Evolutionary conservation across 495 filamentous ascomycete genomes (phyloP).

Genomic region (Jackrogersella minutella): DNA sequence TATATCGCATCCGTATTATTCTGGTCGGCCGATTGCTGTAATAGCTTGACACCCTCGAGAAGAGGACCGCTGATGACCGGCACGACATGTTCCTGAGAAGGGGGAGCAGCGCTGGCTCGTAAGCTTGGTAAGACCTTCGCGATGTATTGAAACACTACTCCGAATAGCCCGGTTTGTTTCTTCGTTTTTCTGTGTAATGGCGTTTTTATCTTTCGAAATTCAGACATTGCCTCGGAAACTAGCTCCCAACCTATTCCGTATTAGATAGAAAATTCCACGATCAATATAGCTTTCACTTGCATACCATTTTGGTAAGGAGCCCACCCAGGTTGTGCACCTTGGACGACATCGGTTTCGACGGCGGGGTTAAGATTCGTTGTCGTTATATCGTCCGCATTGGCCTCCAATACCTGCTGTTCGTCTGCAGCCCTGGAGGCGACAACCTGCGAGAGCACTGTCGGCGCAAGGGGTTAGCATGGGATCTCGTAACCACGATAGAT

Average conservation of each 20-base stretch:
- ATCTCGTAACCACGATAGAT: constrained; percentile 13
- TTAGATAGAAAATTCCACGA: constrained; percentile 27
- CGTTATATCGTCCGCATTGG: constrained; percentile 36
- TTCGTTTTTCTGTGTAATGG: constrained; percentile 46
- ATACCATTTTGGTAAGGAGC: constrained; percentile 46
- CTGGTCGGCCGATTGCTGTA: constrained; percentile 76
- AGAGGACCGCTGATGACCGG: constrained; percentile 49
- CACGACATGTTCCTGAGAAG: constrained; percentile 44
- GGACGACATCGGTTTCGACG: constrained; percentile 41
- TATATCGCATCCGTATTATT: constrained; percentile 90
- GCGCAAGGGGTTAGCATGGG: constrained; percentile 31
- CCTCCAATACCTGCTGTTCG: constrained; percentile 48
- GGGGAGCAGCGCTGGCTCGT: constrained; percentile 51
- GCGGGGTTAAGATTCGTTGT: constrained; percentile 43
- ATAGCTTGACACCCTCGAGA: constrained; percentile 71
- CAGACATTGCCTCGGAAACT: constrained; percentile 52
- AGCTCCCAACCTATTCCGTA: constrained; percentile 52
- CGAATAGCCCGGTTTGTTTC: constrained; percentile 51
- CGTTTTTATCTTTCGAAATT: constrained; percentile 53
- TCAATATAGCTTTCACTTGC: neutral
- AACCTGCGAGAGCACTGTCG: constrained; percentile 59
- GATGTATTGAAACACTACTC: constrained; percentile 46
- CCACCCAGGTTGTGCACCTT: constrained; percentile 34
- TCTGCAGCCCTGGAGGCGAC: constrained; percentile 46
- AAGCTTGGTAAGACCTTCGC: constrained; percentile 55